Evolutionary conservation across 2,329 filamentous ascomycete species (phyloP).

Genomic region (Zymoseptoria tritici): DNA sequence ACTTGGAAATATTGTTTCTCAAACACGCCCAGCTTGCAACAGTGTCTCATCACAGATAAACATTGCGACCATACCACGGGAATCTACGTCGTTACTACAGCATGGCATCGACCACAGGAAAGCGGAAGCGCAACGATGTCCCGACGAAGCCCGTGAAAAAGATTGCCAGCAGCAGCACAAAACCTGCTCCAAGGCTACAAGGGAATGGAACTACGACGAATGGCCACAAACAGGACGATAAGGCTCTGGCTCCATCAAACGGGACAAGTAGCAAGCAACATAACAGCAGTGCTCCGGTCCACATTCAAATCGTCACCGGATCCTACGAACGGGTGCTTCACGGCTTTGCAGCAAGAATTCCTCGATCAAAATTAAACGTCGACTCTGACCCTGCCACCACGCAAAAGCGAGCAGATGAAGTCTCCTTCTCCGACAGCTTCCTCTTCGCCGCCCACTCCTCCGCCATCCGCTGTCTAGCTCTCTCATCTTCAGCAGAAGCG

Average conservation of each 20-base stretch:
- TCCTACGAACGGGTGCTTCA: constrained; percentile 93
- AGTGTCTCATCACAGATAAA: neutral
- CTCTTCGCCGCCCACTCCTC: constrained; percentile 91
- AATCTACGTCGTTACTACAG: constrained; percentile 1
- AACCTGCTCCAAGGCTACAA: constrained; percentile 4
- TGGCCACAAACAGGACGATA: neutral
- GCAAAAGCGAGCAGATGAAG: constrained; percentile 22
- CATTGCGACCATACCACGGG: neutral
- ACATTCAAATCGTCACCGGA: constrained; percentile 84
- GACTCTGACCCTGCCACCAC: neutral
- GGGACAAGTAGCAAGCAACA: neutral
- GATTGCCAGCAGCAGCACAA: constrained; percentile 4
- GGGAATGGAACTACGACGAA: neutral
- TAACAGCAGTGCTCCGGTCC: constrained; percentile 33
- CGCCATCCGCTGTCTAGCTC: constrained; percentile 78
- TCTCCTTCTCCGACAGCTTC: constrained; percentile 83
- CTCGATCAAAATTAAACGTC: constrained; percentile 24
- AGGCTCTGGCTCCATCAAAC: constrained; percentile 1
- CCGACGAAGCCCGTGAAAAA: constrained; percentile 12
- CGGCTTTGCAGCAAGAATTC: constrained; percentile 72
- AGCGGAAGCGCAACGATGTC: constrained; percentile 16
- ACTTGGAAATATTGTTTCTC: neutral
- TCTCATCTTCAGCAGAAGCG: constrained; percentile 58
- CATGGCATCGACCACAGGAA: constrained; percentile 6
- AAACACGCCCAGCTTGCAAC: neutral